Percentiles rank a stretch among this genome's conserved stretches.
These are phyloP conservation scores for Thamnidium elegans DNA, from an alignment of 192 early-diverging fungal species.

Conservation along the genomic window DNA sequence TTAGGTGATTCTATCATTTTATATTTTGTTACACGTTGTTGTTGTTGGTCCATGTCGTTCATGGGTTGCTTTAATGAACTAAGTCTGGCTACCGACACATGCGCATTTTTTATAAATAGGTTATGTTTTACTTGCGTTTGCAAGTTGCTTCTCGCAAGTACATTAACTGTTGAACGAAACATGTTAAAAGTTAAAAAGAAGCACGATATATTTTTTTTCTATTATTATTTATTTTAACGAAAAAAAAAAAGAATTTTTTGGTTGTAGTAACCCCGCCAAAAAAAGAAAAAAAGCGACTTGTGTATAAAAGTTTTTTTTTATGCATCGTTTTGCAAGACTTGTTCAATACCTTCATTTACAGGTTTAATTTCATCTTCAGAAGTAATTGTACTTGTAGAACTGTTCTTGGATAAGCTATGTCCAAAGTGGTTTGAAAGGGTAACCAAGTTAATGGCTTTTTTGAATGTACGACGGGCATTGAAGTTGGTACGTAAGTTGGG, in stretches of 20 bases:
- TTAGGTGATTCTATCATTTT: conserved; percentile 21
- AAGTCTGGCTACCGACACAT: no score
- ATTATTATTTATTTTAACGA: neutral
- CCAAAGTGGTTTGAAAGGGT: conserved; percentile 33
- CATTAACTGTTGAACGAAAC: no score
- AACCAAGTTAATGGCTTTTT: conserved; percentile 55
- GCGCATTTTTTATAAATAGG: no score
- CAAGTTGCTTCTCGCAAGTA: no score
- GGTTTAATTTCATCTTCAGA: conserved; percentile 23
- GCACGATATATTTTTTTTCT: neutral
- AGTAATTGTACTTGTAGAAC: neutral
- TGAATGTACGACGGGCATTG: conserved; percentile 66
- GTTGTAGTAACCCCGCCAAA: neutral
- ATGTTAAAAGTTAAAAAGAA: no score
- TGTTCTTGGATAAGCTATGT: conserved; percentile 21
- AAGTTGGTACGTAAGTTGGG: conserved; percentile 64
- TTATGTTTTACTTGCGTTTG: no score
- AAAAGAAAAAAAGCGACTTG: no score
- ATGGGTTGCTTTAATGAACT: neutral
- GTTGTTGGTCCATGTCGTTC: neutral
- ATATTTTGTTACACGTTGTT: neutral
- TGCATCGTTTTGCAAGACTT: conserved; percentile 23
- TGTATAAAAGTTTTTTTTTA: conserved; percentile 3
- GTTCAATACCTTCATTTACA: conserved; percentile 31
- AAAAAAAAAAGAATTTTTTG: neutral